Evolutionary conservation across 2,329 filamentous ascomycete genomes (phyloP), one percentile per base, ranked within the genome.

Genomic region (Nigrograna mackinnonii): DNA sequence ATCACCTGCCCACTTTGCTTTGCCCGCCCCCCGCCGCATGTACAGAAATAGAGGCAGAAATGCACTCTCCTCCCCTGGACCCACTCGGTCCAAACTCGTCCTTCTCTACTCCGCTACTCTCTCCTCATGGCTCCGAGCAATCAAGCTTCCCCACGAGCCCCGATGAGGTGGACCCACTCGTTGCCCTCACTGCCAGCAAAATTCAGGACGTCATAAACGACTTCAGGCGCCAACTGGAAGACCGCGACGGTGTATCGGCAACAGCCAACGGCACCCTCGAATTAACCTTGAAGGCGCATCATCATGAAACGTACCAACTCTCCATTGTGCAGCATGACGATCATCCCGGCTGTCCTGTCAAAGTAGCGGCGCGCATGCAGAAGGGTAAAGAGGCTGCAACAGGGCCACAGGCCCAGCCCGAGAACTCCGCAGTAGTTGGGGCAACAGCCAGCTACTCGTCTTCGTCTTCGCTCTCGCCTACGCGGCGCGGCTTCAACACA

Each of bases 161-260:
- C n/a, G 43, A 38, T 31, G 46, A 44, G 37, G 21, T 44, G 18
- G 49, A 57, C 40, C 41, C 52, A 22, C 50, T 59, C 35, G 45
- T 57, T 39, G 45, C 50, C 35, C 41, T 48, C 38, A 50, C 54
- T 19, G 54, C 54, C 12, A 39, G 40, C 20, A 54, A 22, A 35
- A 54, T 58, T 22, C 47, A 52, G 24, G 44, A 49, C 40, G 60
- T 57, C 46, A 60, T 65, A 40, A 55, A 52, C 44, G 44, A 54
- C 46, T 51, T 63, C 41, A 55, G 55, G 43, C 55, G 54, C 41
- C 39, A 55, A 24, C 50, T 63, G 26, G 43, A 55, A 26, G 12
- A 46, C 17, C 49, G 50, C 40, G 45, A 57, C 32, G 47, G 47
- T 37, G 41, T 34, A 26, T 51, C 43, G 33, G 50, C 51, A 30